phyloP scores from a whole-genome alignment of 805 yeast genomes.

The Isabelozyma heimii region DNA sequence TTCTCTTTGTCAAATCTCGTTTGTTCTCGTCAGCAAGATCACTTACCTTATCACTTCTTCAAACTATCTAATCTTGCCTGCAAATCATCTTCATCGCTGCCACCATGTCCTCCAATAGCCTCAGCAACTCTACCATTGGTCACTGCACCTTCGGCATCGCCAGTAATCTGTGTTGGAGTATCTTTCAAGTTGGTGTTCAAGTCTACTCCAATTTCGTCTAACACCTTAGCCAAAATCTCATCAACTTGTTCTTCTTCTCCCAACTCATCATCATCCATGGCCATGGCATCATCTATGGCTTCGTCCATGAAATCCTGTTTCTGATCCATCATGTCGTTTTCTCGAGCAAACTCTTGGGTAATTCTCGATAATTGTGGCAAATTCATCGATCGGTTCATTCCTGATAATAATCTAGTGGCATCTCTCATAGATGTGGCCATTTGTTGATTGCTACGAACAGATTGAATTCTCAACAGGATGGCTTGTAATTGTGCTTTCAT shows the following conservation, averaged over 20 bases:
- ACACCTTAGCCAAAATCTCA: slow-evolving; percentile 83
- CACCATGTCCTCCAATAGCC: slow-evolving; percentile 43
- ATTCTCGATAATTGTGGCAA: slow-evolving; percentile 84
- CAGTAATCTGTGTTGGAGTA: slow-evolving; percentile 37
- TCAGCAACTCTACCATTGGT: slow-evolving; percentile 47
- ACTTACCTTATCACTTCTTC: slow-evolving; percentile 43
- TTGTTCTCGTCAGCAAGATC: not conserved
- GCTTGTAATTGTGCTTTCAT: slow-evolving; percentile 98
- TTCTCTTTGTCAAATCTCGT: no score
- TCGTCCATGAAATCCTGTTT: slow-evolving; percentile 99
- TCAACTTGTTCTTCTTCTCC: slow-evolving; percentile 88
- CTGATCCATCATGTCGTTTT: slow-evolving; percentile 96
- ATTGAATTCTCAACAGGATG: slow-evolving; percentile 83
- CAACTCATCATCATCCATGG: slow-evolving; percentile 67
- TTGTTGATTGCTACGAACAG: slow-evolving; percentile 90
- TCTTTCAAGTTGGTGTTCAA: slow-evolving; percentile 50
- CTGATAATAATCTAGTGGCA: slow-evolving; percentile 78
- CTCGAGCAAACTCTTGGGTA: slow-evolving; percentile 92
- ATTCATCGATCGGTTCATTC: slow-evolving; percentile 90
- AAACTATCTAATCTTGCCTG: slow-evolving; percentile 86
- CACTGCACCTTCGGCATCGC: slow-evolving; percentile 38
- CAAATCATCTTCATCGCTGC: slow-evolving; percentile 64
- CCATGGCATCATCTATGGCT: slow-evolving; percentile 95
- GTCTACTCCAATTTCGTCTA: slow-evolving; percentile 95
- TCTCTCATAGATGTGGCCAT: slow-evolving; percentile 95